Base-by-base conservation (phyloP, 2,329 filamentous ascomycete species). In the Colletotrichum horii region DNA sequence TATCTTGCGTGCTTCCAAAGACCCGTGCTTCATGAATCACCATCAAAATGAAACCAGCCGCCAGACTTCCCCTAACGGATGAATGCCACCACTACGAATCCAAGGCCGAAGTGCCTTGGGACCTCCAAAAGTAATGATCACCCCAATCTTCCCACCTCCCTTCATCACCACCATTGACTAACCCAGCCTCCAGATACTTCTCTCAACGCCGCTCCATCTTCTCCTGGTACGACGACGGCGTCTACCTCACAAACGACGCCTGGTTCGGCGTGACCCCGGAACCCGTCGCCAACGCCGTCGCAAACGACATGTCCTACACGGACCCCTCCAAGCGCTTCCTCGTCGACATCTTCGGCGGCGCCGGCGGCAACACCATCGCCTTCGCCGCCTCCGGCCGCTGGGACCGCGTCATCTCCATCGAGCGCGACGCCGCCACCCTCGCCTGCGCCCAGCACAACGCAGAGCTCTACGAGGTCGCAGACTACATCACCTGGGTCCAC, bases 241-340 rank as follows among this genome's bases (percentile, higher is more conserved):
- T 99, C 78, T 94, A 93, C 88, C 92, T 99, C 89, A 99, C 97
- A 1, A 93, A 98, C 83, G 94, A 96, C 85, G 94, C 96, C 70
- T 99, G 97, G 97, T 99, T 97, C 83, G 97, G 96, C 71, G 96
- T 98, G 9, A 99, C 97, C 0, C 96, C 97, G 16, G 96, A 99
- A 83, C 94, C 95, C 6, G 92, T 99, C 32, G 97, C 97, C 76
- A 94, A 94, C 75, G 92, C 93, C 85, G 95, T 98, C 69, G 95
- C 96, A 19, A 82, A 88, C 16, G 94, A 98, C 81, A 88, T 98
- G 56, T 87, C 89, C 19, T 86, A 88, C 73, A 88, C 88, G 60
- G 87, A 89, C 28, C 87, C 90, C 30, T 70, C 80, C 32, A 94
- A 93, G 79, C 91, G 87, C 12, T 91, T 93, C 43, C 87, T 99